Evolutionary conservation across 257 asterid species (phyloP).

Genomic region (Catharanthus roseus): DNA sequence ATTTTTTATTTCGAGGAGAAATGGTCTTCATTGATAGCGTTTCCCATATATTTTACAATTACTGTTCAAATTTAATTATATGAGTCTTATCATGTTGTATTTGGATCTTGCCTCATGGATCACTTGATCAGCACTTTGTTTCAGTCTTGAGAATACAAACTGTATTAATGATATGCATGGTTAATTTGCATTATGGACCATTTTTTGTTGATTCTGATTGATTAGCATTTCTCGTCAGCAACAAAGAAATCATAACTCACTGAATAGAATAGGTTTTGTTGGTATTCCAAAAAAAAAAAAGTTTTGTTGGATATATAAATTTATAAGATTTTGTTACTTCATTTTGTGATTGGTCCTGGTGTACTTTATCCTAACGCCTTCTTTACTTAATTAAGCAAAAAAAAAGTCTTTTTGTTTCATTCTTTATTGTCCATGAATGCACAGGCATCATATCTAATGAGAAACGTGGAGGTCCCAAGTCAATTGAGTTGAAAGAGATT

Average conservation of each 20-base stretch:
- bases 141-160: not conserved
- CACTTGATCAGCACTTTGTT: not conserved
- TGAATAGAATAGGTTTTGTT: no score
- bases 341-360: not conserved
- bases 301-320: no score
- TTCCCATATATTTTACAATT: no score
- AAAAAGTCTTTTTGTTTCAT: not conserved
- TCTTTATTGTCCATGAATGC: constrained; percentile 1
- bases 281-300: no score
- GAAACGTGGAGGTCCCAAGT: constrained; percentile 85
- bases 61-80: not conserved
- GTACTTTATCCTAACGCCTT: not conserved
- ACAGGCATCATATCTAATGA: constrained; percentile 90
- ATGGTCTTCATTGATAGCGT: not conserved
- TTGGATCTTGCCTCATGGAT: not conserved
- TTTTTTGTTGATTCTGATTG: not conserved
- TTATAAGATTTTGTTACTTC: not conserved
- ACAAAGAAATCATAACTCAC: not conserved
- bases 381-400: not conserved
- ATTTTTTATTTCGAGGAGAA: no score
- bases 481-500: constrained; percentile 78
- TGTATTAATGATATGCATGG: not conserved
- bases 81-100: not conserved
- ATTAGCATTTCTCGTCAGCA: not conserved
- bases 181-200: not conserved